Base-by-base conservation (phyloP, 192 early-diverging fungal species). In the Obelidium mucronatum region DNA sequence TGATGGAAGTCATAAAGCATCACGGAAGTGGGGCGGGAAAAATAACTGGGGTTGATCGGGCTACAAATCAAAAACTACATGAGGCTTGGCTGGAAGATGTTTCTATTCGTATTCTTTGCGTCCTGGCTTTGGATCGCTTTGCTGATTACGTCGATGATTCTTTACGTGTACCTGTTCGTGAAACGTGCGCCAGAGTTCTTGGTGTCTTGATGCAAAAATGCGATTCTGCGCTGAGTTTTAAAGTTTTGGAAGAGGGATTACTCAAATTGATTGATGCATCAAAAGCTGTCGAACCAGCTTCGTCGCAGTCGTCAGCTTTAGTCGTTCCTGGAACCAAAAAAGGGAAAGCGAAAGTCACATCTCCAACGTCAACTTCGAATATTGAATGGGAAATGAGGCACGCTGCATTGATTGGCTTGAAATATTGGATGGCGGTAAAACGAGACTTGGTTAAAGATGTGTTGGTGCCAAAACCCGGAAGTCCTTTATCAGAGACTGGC, bases 141-240 rank as follows among this genome's bases (percentile, higher is more conserved):
- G 94, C 93, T 4, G 98, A 99, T 83, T 99, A 96, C 82, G 93
- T 96, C 26, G 92, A 93, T 4, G 97, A 98, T 81, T 94, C 95
- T 75, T 95, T 96, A 1, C 94, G 97, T 37, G 93, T 92, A 3
- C 97, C 97, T 6, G 97, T 99, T 11, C 90, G 97, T 56, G 97
- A 99, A 79, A 97, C 96, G 0, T 96, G 95, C 60, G 94, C 92
- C 22, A 86, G 91, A 63, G 89, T 91, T 0, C 87, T 94, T 30
- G 86, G 86, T 11, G 90, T 90, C 8, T 74, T 95, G 28, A 76
- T 95, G 70, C 84, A 92, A 66, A 83, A 92, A 55, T 85, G 80
- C 42, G 61, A 72, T 6, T 19, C 37, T 28, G 76, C 69, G 24
- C 84, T 94, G 2, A 89, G 86, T 58, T 86, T 93, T 76, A 74